Evolutionary conservation across 495 filamentous ascomycete species (phyloP).

Genomic region (Penicillium antarcticum): DNA sequence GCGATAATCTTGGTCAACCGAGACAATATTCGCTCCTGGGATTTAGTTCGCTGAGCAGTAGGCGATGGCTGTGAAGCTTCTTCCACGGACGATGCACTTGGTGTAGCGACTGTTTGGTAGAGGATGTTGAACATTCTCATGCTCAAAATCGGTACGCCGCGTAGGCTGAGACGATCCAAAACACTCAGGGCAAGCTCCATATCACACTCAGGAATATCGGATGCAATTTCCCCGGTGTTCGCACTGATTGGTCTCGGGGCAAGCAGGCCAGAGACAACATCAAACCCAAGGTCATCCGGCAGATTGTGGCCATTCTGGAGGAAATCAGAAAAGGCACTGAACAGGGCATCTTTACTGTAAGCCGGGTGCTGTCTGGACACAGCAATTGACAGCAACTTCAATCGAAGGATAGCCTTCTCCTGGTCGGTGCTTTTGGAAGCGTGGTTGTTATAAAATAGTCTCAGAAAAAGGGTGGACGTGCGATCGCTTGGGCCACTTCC

Average conservation of each 20-base stretch:
- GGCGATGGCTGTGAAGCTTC: not conserved
- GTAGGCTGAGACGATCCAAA: slow-evolving; percentile 42
- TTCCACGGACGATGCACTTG: not conserved
- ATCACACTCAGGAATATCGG: slow-evolving; percentile 22
- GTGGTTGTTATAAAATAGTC: slow-evolving; percentile 36
- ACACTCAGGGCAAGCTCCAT: slow-evolving; percentile 42
- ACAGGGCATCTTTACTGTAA: slow-evolving; percentile 34
- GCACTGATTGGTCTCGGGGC: slow-evolving; percentile 10
- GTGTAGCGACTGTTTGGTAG: slow-evolving; percentile 27
- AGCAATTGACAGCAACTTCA: slow-evolving; percentile 39
- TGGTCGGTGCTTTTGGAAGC: slow-evolving; percentile 27
- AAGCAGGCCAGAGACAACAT: slow-evolving; percentile 37
- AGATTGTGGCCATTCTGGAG: slow-evolving; percentile 32
- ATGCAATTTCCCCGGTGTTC: not conserved
- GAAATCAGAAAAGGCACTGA: slow-evolving; percentile 27
- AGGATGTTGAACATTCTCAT: slow-evolving; percentile 44
- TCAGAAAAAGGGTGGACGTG: slow-evolving; percentile 48
- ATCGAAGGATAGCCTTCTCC: slow-evolving; percentile 23
- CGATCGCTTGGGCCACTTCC: slow-evolving; percentile 40
- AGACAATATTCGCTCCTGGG: slow-evolving; percentile 13
- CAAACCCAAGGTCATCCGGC: slow-evolving; percentile 31
- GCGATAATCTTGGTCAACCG: slow-evolving; percentile 31
- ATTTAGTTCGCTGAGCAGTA: slow-evolving; percentile 7
- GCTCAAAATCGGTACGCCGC: slow-evolving; percentile 40
- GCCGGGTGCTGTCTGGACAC: slow-evolving; percentile 33